Base-by-base conservation (phyloP, 768 basidiomycete genomes). In the Rhodotorula graminis region DNA sequence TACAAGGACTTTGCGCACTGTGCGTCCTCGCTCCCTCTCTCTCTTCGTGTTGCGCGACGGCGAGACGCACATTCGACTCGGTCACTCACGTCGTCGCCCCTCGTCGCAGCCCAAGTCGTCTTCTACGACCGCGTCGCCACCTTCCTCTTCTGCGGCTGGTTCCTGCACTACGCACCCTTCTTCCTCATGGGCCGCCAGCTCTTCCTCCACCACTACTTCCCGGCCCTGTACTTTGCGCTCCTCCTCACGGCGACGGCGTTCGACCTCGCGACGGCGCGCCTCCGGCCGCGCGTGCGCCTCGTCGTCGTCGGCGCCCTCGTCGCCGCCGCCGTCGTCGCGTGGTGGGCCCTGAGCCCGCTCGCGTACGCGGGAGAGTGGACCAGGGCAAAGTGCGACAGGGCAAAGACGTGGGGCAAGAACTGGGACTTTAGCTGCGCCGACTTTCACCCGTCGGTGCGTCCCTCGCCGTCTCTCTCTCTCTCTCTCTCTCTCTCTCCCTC, bases 201-300 rank as follows among this genome's bases (percentile, higher is more conserved):
- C 59, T 99, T 99, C 86, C 82, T 99, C 33, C 95, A 98, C 80
- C 96, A 98, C 83, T 98, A 98, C 81, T 90, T 98, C 83, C 96
- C 95, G 0, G 93, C 94, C 0, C 84, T 99, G n/a, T 95, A 93
- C 79, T 94, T 91, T 76, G 88, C 90, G n/a, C 77, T 83, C 76
- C 86, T 99, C 21, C 83, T 92, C 33, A 85, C 85, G 40, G 89
- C 89, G 65, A 84, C 84, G 7, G 84, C 89, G 4, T 97, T 98
- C 77, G 96, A 99, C 81, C 85, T 93, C 60, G 81, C 88, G 50
- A 96, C 94, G 1, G 89, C 90, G 42, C 85, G 85, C 1, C 82
- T 98, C 15, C 85, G 88, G 46, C 91, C 93, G 0, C 84, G 94
- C 42, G 80, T 95, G 44, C 91, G 95, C 78, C 87, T 93, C 46